These are phyloP conservation scores for Amanita phalloides DNA, from an alignment of 768 basidiomycete genomes.

Conservation along the genomic window DNA sequence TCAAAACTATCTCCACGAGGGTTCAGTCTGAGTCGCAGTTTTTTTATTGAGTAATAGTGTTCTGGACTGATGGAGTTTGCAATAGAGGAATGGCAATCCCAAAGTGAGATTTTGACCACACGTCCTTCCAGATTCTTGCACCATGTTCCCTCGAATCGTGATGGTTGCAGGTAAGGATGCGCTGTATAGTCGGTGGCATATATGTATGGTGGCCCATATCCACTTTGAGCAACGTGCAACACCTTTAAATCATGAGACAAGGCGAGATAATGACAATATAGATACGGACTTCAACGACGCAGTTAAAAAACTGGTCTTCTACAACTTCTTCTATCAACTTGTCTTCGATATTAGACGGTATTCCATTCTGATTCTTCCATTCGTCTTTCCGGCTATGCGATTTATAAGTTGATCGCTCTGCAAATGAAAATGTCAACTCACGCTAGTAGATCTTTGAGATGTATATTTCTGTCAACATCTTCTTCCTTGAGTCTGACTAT, in stretches of 20 bases:
- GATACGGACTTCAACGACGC: slow-evolving; percentile 43
- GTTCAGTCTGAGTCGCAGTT: slow-evolving; percentile 36
- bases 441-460: slow-evolving; percentile 42
- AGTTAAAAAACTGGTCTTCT: slow-evolving; percentile 35
- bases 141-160: slow-evolving; percentile 23
- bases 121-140: slow-evolving; percentile 34
- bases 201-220: slow-evolving; percentile 24
- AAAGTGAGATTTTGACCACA: slow-evolving; percentile 40
- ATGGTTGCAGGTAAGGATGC: slow-evolving; percentile 29
- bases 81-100: slow-evolving; percentile 33
- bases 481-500: slow-evolving; percentile 31
- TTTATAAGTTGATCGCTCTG: background rate
- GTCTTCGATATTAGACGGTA: slow-evolving; percentile 21
- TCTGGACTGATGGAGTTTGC: slow-evolving; percentile 28
- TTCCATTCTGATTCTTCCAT: slow-evolving; percentile 23
- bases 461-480: slow-evolving; percentile 20
- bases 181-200: slow-evolving; percentile 61
- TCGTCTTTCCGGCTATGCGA: slow-evolving; percentile 37
- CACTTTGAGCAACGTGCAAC: slow-evolving; percentile 25
- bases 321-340: slow-evolving; percentile 36
- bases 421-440: slow-evolving; percentile 17
- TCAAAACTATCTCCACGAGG: slow-evolving; percentile 19
- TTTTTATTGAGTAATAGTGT: slow-evolving; percentile 35
- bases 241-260: slow-evolving; percentile 24
- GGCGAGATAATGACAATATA: background rate